Conservation (phyloP, 768 basidiomycete genomes). For the Kwoniella pini region DNA sequence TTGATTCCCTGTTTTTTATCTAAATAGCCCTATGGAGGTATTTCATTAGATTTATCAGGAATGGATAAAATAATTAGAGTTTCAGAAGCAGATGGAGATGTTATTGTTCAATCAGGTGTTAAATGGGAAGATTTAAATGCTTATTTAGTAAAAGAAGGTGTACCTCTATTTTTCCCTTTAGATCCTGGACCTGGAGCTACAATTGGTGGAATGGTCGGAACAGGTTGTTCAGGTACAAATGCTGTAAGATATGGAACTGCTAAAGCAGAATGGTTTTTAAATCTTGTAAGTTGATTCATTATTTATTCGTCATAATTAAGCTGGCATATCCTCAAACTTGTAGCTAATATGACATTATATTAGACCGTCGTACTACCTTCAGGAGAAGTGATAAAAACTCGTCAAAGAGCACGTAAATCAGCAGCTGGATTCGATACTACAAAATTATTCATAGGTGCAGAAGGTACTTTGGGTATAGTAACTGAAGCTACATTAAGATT, state of each 20-base stretch:
- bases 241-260: slow-evolving; percentile 75
- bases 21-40: slow-evolving; percentile 62
- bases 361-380: slow-evolving; percentile 86
- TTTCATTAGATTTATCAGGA: slow-evolving; percentile 73
- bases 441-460: slow-evolving; percentile 85
- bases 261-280: slow-evolving; percentile 83
- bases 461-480: slow-evolving; percentile 86
- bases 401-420: slow-evolving; percentile 64
- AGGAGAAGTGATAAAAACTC: slow-evolving; percentile 88
- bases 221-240: slow-evolving; percentile 81
- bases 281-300: slow-evolving; percentile 69
- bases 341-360: background rate
- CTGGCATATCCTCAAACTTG: no score
- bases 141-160: slow-evolving; percentile 67
- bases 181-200: slow-evolving; percentile 71
- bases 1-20: background rate
- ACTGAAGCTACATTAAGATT: slow-evolving; percentile 85
- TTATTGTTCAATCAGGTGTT: slow-evolving; percentile 54
- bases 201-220: slow-evolving; percentile 86
- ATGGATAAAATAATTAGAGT: slow-evolving; percentile 75
- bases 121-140: slow-evolving; percentile 48
- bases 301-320: no score
- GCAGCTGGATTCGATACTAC: slow-evolving; percentile 84
- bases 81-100: slow-evolving; percentile 51
- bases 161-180: slow-evolving; percentile 85